Conservation (phyloP, 2,329 filamentous ascomycete genomes). For the Diaporthe citrichinensis region DNA sequence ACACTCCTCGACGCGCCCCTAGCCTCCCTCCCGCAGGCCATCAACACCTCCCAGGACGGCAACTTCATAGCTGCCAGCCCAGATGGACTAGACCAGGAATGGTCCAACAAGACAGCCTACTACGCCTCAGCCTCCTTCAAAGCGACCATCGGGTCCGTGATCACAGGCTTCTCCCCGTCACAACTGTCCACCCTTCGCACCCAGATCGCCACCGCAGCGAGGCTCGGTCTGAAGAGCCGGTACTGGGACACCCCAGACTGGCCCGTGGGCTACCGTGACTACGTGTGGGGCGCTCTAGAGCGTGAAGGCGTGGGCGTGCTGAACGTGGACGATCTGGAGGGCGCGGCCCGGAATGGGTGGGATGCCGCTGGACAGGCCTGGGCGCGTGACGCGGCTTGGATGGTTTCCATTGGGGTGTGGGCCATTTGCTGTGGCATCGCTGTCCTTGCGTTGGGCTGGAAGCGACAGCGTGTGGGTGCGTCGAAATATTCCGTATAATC, state of each 20-base stretch:
- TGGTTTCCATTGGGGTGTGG: background rate
- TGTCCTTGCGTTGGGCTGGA: background rate
- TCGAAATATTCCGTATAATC: background rate
- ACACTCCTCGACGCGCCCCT: slow-evolving; percentile 78
- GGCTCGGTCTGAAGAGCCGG: slow-evolving; percentile 49
- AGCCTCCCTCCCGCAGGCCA: slow-evolving; percentile 49
- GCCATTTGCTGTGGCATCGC: background rate
- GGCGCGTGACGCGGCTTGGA: background rate
- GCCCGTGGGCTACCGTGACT: slow-evolving; percentile 67
- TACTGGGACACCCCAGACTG: slow-evolving; percentile 74
- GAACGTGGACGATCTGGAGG: slow-evolving; percentile 72
- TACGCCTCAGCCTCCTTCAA: slow-evolving; percentile 75
- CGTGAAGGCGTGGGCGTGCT: slow-evolving; percentile 71
- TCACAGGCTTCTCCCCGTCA: background rate
- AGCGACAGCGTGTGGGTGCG: background rate
- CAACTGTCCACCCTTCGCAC: slow-evolving; percentile 15
- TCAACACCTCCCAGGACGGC: slow-evolving; percentile 38
- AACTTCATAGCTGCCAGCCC: background rate
- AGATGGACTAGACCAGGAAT: background rate
- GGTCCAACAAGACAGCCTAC: slow-evolving; percentile 67
- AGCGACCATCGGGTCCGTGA: slow-evolving; percentile 41
- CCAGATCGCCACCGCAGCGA: background rate
- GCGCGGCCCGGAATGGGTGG: slow-evolving; percentile 58
- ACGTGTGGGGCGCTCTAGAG: slow-evolving; percentile 68
- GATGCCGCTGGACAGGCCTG: background rate